Base-by-base conservation (phyloP, 2,329 filamentous ascomycete genomes). In the Boeremia exigua region DNA sequence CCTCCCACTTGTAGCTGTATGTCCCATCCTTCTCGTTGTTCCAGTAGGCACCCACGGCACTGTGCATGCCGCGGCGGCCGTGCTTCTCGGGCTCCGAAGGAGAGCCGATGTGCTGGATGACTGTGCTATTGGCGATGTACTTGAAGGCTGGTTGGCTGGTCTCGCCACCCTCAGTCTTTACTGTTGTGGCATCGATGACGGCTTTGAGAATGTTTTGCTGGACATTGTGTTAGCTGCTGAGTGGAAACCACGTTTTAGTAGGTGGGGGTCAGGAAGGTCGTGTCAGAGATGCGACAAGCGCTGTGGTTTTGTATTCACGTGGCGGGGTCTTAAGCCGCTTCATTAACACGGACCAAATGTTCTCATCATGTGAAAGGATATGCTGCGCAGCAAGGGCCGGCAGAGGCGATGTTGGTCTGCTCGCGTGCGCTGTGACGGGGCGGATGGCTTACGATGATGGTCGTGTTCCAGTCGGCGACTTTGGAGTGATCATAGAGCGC, bases 111-210 rank as follows among this genome's bases (percentile, higher is more conserved):
- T 98, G 94, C 81, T 99, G 94, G 67, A 98, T 96, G 73, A 98
- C 97, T 64, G 94, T 98, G 82, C 91, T 96, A 84, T 96, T 98
- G 80, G 96, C 92, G 67, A 92, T 91, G 80, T 94, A 98, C 79
- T 98, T 98, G 86, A 88, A 96, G 14, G 81, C 77, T 5, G 90
- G 88, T 25, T 85, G 80, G 27, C 81, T 25, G 3, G 49, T 25
- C n/a, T 54, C 78, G 40, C 50, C 37, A 43, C 82, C 75, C 15
- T 85, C 82, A 15, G 84, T 86, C 46, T 88, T 87, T 74, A 93
- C 90, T 64, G 88, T 87, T 52, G 54, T 57, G 14, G 48, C 48
- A 3, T 47, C 45, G 77, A 94, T 91, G 63, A 94, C 83, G 48
- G 87, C 83, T 72, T 89, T 87, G 62, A 95, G 87, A 74, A 94